phyloP scores from a whole-genome alignment of 2,329 filamentous ascomycete genomes.

The Leptosphaerulina australis region DNA sequence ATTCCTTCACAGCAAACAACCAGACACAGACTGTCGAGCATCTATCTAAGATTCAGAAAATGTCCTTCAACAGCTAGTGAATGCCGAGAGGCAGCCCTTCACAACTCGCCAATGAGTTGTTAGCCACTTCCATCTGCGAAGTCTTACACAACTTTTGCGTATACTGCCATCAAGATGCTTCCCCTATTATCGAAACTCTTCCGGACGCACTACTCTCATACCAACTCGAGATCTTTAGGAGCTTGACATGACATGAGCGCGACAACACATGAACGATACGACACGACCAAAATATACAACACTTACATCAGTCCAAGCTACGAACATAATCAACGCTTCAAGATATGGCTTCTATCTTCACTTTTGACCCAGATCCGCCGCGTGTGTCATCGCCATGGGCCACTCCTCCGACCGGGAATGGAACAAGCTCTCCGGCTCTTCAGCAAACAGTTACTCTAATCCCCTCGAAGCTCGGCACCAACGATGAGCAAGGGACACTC shows the following conservation, averaged over 20 bases:
- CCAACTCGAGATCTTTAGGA: slow-evolving; percentile 56
- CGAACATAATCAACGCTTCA: not conserved
- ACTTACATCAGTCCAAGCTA: not conserved
- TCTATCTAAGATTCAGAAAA: not conserved
- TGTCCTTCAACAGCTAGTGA: slow-evolving; percentile 26
- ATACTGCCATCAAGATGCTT: slow-evolving; percentile 56
- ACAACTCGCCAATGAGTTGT: slow-evolving; percentile 30
- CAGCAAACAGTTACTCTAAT: slow-evolving; percentile 26
- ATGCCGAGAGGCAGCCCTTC: slow-evolving; percentile 33
- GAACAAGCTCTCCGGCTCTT: slow-evolving; percentile 22
- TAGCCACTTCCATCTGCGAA: slow-evolving; percentile 24
- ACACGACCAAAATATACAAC: not conserved
- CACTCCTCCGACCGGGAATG: slow-evolving; percentile 54
- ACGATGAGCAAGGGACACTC: slow-evolving; percentile 10
- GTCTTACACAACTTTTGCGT: slow-evolving; percentile 31
- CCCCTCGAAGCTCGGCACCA: slow-evolving; percentile 17
- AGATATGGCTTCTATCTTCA: slow-evolving; percentile 91
- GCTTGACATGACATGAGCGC: slow-evolving; percentile 21
- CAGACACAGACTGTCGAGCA: not conserved
- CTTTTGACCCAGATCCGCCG: slow-evolving; percentile 86
- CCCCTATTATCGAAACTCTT: slow-evolving; percentile 55
- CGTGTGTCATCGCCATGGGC: slow-evolving; percentile 92
- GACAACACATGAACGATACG: slow-evolving; percentile 4
- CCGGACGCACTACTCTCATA: slow-evolving; percentile 58
- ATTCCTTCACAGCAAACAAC: slow-evolving; percentile 5